These are phyloP conservation scores for Vitis hybrid DNA, from an alignment of 177 flowering plant species.

Conservation along the genomic window DNA sequence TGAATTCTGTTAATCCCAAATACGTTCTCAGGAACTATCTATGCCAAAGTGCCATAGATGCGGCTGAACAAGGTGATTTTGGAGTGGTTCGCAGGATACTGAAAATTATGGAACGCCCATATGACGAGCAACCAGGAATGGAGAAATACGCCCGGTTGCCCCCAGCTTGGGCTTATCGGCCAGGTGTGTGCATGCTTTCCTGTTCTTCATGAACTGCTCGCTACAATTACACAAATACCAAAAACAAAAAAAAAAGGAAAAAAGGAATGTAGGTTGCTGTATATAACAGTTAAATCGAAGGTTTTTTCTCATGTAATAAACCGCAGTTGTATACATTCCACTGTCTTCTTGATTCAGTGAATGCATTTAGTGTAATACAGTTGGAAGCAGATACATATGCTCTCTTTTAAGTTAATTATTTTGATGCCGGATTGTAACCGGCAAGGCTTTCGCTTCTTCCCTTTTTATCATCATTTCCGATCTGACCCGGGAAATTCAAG, in stretches of 20 bases:
- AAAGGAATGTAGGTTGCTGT: neutral
- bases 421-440: too few species aligned
- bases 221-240: too few species aligned
- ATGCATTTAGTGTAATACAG: neutral
- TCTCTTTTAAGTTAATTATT: too few species aligned
- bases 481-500: too few species aligned
- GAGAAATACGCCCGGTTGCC: constrained; percentile 97
- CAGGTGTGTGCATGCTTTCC: constrained; percentile 98
- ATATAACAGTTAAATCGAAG: neutral
- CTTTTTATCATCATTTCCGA: too few species aligned
- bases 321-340: neutral
- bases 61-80: constrained; percentile 86
- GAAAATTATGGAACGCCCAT: constrained; percentile 84
- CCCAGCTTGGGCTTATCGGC: constrained; percentile 99
- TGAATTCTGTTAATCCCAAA: constrained; percentile 89
- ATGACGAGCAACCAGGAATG: constrained; percentile 95
- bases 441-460: too few species aligned
- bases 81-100: constrained; percentile 73
- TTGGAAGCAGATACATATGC: too few species aligned
- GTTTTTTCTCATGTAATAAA: neutral
- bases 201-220: constrained; percentile 72
- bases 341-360: neutral
- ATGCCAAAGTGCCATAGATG: constrained; percentile 96
- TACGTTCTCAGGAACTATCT: constrained; percentile 88
- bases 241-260: neutral